phyloP scores from a whole-genome alignment of 1,139 yeast species.

The Kodamaea fungicola region DNA sequence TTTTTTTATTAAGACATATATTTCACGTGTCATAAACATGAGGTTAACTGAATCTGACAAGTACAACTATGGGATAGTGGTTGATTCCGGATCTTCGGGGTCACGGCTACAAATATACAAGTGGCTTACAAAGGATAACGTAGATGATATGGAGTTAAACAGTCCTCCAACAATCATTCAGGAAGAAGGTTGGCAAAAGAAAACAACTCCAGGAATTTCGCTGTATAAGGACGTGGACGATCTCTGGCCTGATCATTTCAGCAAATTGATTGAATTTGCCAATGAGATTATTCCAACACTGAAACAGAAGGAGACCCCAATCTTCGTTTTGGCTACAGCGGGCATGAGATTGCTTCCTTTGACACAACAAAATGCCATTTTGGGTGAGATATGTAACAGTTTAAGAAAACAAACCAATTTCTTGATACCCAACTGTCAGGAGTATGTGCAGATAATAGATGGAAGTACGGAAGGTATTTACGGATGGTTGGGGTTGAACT shows the following conservation, averaged over 20 bases:
- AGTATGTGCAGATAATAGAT: conserved; percentile 68
- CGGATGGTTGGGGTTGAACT: conserved; percentile 78
- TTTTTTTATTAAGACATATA: not conserved
- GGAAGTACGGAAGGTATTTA: conserved; percentile 79
- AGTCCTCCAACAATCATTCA: conserved; percentile 65
- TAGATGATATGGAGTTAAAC: conserved; percentile 23
- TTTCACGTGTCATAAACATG: not conserved
- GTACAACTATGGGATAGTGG: conserved; percentile 61
- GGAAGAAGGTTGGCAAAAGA: conserved; percentile 56
- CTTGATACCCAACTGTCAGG: conserved; percentile 47
- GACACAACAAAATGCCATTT: conserved; percentile 41
- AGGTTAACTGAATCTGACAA: not conserved
- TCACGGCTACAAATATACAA: conserved; percentile 67
- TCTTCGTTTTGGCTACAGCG: conserved; percentile 75
- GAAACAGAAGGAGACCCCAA: conserved; percentile 56
- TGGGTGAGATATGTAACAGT: conserved; percentile 49
- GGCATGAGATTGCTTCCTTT: conserved; percentile 69
- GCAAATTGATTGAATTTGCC: conserved; percentile 54
- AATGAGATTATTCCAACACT: conserved; percentile 54
- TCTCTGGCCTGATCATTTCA: conserved; percentile 62
- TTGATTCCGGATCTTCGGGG: conserved; percentile 83
- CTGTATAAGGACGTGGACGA: conserved; percentile 42
- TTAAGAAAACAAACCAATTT: conserved; percentile 51
- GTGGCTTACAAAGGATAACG: conserved; percentile 52
- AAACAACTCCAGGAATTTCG: conserved; percentile 71